Conservation (phyloP, 306 rosid genomes). For the barrel medic (Medicago truncatula) region MtrunA17r5.0-ANR NC_053044.1:47246001-47246500, state of each 20-base stretch:
- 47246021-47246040: slow-evolving; percentile 85
- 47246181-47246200: not conserved
- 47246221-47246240: not conserved
- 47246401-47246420: slow-evolving; percentile 95
- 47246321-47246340: slow-evolving; percentile 90
- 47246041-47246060: slow-evolving; percentile 90
- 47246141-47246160: not conserved
- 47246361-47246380: slow-evolving; percentile 88
- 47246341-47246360: slow-evolving; percentile 94
- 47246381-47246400: slow-evolving; percentile 94
- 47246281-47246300: slow-evolving; percentile 66
- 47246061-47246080: slow-evolving; percentile 91
- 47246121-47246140: slow-evolving; percentile 83
- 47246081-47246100: slow-evolving; percentile 86
- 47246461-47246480: slow-evolving; percentile 68
- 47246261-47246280: not conserved
- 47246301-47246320: slow-evolving; percentile 91
- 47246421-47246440: slow-evolving; percentile 88
- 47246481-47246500: slow-evolving; percentile 89
- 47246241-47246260: not conserved
- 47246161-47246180: not conserved
- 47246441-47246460: slow-evolving; percentile 92
- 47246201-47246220: not conserved
- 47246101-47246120: slow-evolving; percentile 92
- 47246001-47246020: slow-evolving; percentile 83